A percentile compares a stretch with the other conserved stretches of the same genome.
phyloP scores from a whole-genome alignment of 257 asterid genomes.

The Anisodus acutangulus region DNA sequence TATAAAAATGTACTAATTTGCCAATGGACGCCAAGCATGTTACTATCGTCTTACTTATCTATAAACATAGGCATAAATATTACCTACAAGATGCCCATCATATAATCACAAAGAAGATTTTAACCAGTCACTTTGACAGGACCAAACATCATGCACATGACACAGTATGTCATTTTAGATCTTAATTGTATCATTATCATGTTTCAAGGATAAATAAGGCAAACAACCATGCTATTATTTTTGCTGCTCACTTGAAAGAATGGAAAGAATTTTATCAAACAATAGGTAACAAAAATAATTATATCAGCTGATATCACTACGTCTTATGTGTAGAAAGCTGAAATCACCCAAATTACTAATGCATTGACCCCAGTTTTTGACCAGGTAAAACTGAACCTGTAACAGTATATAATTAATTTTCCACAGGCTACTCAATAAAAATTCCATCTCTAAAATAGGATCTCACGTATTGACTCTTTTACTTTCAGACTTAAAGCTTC shows the following conservation, averaged over 20 bases:
- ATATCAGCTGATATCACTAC: neutral
- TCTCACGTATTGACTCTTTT: neutral
- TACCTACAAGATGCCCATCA: slow-evolving; percentile 6
- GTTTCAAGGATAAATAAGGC: slow-evolving; percentile 10
- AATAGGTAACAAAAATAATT: neutral
- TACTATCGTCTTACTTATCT: neutral
- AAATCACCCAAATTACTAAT: neutral
- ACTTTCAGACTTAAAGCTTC: neutral
- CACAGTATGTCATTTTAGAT: neutral
- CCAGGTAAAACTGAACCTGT: neutral
- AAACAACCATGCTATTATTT: neutral
- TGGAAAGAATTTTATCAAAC: neutral
- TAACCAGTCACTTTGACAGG: neutral
- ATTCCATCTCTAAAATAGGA: neutral
- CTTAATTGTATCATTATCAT: neutral
- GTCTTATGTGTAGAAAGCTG: neutral
- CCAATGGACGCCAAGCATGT: neutral
- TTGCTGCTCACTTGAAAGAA: neutral
- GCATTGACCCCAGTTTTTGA: neutral
- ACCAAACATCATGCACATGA: neutral
- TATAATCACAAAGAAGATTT: neutral
- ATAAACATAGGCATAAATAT: neutral
- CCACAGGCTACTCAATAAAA: neutral
- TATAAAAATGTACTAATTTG: neutral
- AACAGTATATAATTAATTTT: no score